These are phyloP conservation scores for Candida sp. DNA, from an alignment of 1,139 yeast genomes.

Conservation along the genomic window DNA sequence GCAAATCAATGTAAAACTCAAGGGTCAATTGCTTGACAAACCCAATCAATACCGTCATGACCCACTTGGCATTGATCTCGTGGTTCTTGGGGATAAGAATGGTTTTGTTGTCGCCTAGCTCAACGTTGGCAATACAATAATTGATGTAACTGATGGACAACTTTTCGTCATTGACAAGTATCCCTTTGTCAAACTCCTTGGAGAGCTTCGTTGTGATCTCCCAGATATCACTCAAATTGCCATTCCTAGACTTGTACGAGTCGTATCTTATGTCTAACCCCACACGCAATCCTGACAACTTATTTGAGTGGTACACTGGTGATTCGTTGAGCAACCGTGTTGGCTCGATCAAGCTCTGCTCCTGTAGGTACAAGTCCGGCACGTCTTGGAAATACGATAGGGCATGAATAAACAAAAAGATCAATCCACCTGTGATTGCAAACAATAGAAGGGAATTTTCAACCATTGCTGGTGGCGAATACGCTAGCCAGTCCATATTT, in stretches of 20 bases:
- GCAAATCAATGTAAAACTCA: slow-evolving; percentile 14
- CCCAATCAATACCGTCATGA: slow-evolving; percentile 14
- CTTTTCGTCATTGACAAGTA: slow-evolving; percentile 21
- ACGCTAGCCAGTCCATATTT: not conserved
- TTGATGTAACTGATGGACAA: slow-evolving; percentile 28
- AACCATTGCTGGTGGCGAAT: not conserved
- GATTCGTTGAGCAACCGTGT: slow-evolving; percentile 63
- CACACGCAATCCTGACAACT: slow-evolving; percentile 59
- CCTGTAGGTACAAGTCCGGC: slow-evolving; percentile 57
- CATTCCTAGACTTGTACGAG: slow-evolving; percentile 68
- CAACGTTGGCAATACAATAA: slow-evolving; percentile 11
- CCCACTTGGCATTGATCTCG: slow-evolving; percentile 12
- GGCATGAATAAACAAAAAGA: slow-evolving; percentile 25
- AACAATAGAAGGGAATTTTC: not conserved
- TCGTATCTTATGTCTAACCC: slow-evolving; percentile 67
- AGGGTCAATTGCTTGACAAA: slow-evolving; percentile 16
- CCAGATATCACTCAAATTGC: slow-evolving; percentile 74
- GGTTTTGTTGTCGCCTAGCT: not conserved
- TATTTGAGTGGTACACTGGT: slow-evolving; percentile 66
- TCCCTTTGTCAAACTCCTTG: slow-evolving; percentile 8
- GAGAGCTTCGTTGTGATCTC: slow-evolving; percentile 4
- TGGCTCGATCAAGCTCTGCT: slow-evolving; percentile 61
- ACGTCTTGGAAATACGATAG: slow-evolving; percentile 45
- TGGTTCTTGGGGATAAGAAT: slow-evolving; percentile 9
- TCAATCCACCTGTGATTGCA: slow-evolving; percentile 13